phyloP scores from a whole-genome alignment of 208 protist species.

The Trypanosoma melophagium region DNA sequence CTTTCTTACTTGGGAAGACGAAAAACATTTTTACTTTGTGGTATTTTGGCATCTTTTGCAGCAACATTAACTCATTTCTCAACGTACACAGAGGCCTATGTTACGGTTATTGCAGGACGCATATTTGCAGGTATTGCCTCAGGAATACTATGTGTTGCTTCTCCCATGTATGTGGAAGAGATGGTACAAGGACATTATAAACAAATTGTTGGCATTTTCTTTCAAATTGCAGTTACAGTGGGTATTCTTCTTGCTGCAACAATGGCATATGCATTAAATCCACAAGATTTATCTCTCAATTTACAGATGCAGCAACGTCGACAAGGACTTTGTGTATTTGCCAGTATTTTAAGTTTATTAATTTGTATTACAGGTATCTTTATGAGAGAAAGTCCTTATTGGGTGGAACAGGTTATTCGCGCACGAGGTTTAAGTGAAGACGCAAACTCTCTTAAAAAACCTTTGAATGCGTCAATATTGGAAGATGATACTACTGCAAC shows the following conservation, averaged over 20 bases:
- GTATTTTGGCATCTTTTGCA: conserved; percentile 16
- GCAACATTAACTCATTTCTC: conserved; percentile 30
- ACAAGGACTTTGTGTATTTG: conserved; percentile 26
- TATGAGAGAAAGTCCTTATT: conserved; percentile 17
- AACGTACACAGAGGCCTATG: conserved; percentile 29
- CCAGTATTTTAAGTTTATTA: conserved; percentile 24
- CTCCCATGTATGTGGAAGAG: conserved; percentile 37
- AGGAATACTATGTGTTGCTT: conserved; percentile 26
- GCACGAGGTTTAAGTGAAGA: neutral
- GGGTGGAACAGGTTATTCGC: conserved; percentile 3
- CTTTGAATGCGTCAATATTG: neutral
- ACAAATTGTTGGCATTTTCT: conserved; percentile 34
- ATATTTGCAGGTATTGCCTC: conserved; percentile 33
- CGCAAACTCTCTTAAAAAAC: neutral
- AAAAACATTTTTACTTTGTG: conserved; percentile 34
- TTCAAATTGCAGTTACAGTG: conserved; percentile 36
- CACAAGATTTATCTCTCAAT: conserved; percentile 23
- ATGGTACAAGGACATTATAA: conserved; percentile 20
- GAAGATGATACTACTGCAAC: neutral
- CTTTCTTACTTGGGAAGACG: conserved; percentile 23
- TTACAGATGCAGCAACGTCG: conserved; percentile 32
- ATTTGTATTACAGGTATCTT: conserved; percentile 8
- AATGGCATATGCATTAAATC: conserved; percentile 30
- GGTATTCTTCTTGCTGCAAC: conserved; percentile 35
- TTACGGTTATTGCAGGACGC: conserved; percentile 33